phyloP scores from a whole-genome alignment of 345 rosid genomes.

The Gossypium bickii region DNA sequence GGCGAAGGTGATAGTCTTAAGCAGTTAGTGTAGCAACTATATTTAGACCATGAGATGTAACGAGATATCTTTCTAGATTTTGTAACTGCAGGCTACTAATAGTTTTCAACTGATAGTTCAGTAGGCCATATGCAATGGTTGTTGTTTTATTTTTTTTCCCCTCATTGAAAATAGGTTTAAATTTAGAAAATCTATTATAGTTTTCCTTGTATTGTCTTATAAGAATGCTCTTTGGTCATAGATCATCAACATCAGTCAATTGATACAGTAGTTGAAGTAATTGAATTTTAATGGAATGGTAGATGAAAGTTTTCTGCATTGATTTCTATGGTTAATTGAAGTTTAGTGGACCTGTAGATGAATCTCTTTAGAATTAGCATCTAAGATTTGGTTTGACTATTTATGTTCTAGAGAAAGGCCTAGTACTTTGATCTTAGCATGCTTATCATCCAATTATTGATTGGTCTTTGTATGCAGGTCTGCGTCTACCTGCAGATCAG shows the following conservation, averaged over 20 bases:
- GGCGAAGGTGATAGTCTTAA: conserved; percentile 54
- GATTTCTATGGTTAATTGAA: conserved; percentile 3
- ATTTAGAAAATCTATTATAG: neutral
- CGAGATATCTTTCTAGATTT: neutral
- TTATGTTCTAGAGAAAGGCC: neutral
- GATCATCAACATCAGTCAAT: neutral
- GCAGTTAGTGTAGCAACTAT: neutral
- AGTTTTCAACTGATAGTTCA: neutral
- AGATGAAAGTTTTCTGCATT: neutral
- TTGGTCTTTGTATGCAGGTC: conserved; percentile 43
- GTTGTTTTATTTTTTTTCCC: neutral
- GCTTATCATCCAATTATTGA: neutral
- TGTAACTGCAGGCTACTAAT: neutral
- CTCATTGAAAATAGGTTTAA: neutral
- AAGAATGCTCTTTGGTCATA: neutral
- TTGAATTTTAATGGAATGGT: neutral
- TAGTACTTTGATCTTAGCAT: neutral
- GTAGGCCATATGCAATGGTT: neutral
- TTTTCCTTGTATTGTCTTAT: neutral
- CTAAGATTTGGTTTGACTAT: neutral
- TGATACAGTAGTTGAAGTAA: neutral
- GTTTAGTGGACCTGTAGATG: conserved; percentile 6
- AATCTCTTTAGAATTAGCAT: neutral
- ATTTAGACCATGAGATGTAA: neutral
- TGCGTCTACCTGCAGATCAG: conserved; percentile 73